A percentile compares a stretch with the other conserved stretches of the same genome.
Conservation (phyloP, 2,329 filamentous ascomycete species). For the Aspergillus puulaauensis region DNA sequence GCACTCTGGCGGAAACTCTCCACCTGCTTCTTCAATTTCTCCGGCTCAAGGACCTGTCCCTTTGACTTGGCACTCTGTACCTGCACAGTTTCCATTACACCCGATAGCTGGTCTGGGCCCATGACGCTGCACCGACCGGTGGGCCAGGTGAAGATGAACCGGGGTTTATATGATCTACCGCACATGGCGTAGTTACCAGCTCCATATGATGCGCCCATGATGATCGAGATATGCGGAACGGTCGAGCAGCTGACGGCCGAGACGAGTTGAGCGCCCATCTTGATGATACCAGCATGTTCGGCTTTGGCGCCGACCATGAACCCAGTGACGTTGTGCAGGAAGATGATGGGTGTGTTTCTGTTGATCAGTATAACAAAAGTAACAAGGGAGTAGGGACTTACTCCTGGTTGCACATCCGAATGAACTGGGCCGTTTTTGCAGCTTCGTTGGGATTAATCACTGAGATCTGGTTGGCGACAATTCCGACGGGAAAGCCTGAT, state of each 20-base stretch:
- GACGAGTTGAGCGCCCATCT: conserved; percentile 46
- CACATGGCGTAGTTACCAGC: conserved; percentile 52
- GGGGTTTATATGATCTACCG: conserved; percentile 42
- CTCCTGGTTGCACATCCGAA: conserved; percentile 47
- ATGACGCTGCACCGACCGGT: conserved; percentile 43
- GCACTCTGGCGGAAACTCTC: conserved; percentile 27
- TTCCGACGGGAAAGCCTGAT: conserved; percentile 37
- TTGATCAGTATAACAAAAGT: neutral
- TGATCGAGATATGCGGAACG: conserved; percentile 48
- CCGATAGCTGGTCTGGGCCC: conserved; percentile 42
- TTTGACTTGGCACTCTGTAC: conserved; percentile 25
- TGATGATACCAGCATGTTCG: conserved; percentile 47
- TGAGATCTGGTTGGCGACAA: conserved; percentile 43
- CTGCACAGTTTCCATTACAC: conserved; percentile 41
- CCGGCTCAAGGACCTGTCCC: conserved; percentile 21
- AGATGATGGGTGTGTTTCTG: conserved; percentile 43
- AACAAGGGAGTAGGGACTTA: conserved; percentile 16
- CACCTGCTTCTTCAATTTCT: conserved; percentile 25
- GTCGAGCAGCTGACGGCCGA: conserved; percentile 46
- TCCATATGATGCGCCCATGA: conserved; percentile 47
- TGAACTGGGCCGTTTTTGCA: conserved; percentile 44
- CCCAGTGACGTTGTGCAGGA: conserved; percentile 50
- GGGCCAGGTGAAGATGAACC: conserved; percentile 47
- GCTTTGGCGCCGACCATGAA: conserved; percentile 51
- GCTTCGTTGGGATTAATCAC: conserved; percentile 45